Percentiles rank a stretch among this genome's conserved stretches.
These are phyloP conservation scores for Ottelia alismoides DNA, from an alignment of 106 monocot species.

Conservation along the genomic window DNA sequence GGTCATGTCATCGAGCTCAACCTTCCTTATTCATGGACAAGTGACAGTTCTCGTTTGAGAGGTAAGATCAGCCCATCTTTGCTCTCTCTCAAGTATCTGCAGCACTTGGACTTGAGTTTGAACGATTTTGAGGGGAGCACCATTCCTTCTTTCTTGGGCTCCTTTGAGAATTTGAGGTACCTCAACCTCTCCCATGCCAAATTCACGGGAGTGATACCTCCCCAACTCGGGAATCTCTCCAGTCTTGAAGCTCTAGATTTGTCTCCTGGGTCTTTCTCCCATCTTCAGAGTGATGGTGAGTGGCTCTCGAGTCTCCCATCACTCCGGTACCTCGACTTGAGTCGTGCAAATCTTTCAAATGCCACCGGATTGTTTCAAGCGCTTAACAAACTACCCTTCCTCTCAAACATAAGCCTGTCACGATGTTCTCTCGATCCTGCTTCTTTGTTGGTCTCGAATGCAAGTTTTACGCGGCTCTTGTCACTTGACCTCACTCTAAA, in stretches of 20 bases:
- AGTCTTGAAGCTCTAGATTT: constrained; percentile 15
- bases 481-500: constrained; percentile 7
- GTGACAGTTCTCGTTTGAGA: not conserved
- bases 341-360: constrained; percentile 5
- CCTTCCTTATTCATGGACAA: constrained; percentile 9
- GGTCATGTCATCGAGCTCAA: constrained; percentile 17
- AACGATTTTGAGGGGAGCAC: constrained; percentile 20
- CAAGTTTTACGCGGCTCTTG: constrained; percentile 7
- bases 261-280: constrained; percentile 3
- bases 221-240: constrained; percentile 15
- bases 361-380: not conserved
- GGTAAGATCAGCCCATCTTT: constrained; percentile 22
- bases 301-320: constrained; percentile 23
- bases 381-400: constrained; percentile 4
- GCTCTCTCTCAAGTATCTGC: constrained; percentile 9
- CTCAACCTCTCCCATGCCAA: constrained; percentile 17
- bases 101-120: constrained; percentile 24
- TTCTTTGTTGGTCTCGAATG: not conserved
- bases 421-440: not conserved
- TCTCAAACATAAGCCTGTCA: constrained; percentile 1
- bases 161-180: constrained; percentile 9
- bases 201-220: constrained; percentile 11
- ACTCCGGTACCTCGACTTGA: constrained; percentile 1
- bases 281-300: constrained; percentile 1
- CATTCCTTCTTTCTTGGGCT: constrained; percentile 27